Evolutionary conservation across 2,329 filamentous ascomycete species (phyloP).

Genomic region (Falciphora oryzae): DNA sequence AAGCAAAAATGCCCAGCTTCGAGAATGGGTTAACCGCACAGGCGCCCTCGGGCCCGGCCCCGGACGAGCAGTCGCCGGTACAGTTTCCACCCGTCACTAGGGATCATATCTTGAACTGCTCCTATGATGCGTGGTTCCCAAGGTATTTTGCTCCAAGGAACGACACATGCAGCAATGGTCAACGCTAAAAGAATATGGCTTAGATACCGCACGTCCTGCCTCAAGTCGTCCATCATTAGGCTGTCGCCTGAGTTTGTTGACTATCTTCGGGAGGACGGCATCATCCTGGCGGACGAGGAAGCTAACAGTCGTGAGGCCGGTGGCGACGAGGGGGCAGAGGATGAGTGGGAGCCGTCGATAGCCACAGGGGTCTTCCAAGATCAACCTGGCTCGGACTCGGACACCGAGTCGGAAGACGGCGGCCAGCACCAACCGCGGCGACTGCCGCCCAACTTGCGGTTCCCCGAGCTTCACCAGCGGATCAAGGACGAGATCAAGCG

Average conservation of each 20-base stretch:
- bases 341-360: constrained; percentile 44
- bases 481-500: constrained; percentile 75
- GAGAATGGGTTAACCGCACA: constrained; percentile 7
- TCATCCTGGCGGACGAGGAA: constrained; percentile 72
- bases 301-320: constrained; percentile 15
- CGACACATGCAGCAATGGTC: background rate
- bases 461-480: constrained; percentile 67
- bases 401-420: constrained; percentile 45
- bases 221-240: constrained; percentile 80
- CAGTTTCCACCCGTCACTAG: constrained; percentile 80
- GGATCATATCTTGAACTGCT: constrained; percentile 88
- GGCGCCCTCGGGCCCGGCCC: background rate
- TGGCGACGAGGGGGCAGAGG: constrained; percentile 44
- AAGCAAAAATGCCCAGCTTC: constrained; percentile 26
- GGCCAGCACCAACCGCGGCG: constrained; percentile 43
- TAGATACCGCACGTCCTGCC: constrained; percentile 72
- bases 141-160: constrained; percentile 39
- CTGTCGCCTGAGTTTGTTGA: constrained; percentile 69
- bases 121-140: constrained; percentile 87
- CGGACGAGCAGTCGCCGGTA: constrained; percentile 28
- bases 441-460: constrained; percentile 49
- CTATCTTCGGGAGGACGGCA: constrained; percentile 89
- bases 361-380: constrained; percentile 26
- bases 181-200: constrained; percentile 12
- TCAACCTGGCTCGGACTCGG: constrained; percentile 38